phyloP scores from a whole-genome alignment of 306 rosid species.

The Fragaria vesca region DNA sequence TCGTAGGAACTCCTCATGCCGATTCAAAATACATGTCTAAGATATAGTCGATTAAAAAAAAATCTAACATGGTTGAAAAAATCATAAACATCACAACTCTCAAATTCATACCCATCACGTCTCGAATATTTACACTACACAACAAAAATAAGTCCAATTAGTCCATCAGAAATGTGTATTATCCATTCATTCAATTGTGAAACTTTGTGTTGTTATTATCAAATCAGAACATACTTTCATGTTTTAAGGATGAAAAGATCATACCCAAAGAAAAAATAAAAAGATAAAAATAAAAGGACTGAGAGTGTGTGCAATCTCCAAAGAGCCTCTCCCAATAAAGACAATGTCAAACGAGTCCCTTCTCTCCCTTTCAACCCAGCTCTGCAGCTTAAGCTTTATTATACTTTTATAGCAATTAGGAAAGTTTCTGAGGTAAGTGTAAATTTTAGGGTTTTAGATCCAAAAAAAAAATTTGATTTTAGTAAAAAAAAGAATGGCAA shows the following conservation, averaged over 20 bases:
- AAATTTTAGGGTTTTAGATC: conserved; percentile 11
- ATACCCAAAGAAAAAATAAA: too few species aligned
- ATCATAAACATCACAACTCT: neutral
- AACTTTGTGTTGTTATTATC: too few species aligned
- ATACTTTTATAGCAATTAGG: neutral
- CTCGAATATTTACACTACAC: neutral
- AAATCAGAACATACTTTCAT: too few species aligned
- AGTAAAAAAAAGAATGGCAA: neutral
- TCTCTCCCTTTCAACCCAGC: neutral
- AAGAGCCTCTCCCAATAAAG: neutral
- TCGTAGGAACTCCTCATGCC: neutral
- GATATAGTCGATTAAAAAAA: too few species aligned
- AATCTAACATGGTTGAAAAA: neutral
- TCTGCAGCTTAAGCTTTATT: neutral
- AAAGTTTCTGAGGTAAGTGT: neutral
- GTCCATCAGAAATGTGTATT: neutral
- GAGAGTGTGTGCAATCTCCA: neutral
- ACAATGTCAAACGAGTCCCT: neutral
- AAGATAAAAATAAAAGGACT: too few species aligned
- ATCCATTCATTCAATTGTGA: neutral
- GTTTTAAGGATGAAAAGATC: too few species aligned
- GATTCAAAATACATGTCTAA: neutral
- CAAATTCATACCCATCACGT: neutral
- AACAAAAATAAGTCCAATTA: neutral
- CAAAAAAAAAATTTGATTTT: neutral